phyloP scores from a whole-genome alignment of 2,329 filamentous ascomycete species.

The Epichloe typhina region DNA sequence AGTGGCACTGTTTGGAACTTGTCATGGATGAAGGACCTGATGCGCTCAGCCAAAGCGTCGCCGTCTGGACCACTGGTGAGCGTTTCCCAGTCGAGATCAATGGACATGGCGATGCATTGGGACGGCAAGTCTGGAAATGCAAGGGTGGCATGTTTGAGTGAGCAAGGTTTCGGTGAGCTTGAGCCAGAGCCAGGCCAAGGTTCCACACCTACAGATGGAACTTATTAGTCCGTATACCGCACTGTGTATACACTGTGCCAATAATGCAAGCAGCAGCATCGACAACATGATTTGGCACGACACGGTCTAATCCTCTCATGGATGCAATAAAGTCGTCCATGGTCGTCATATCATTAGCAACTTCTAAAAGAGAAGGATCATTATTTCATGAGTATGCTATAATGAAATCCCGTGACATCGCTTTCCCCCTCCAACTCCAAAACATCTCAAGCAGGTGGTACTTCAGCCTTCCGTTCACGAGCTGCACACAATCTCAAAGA shows the following conservation, averaged over 20 bases:
- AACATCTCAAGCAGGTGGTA: background rate
- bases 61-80: slow-evolving; percentile 85
- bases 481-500: background rate
- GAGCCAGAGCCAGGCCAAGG: background rate
- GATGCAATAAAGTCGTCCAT: background rate
- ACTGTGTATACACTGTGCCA: too few relatives aligned
- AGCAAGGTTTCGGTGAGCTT: background rate
- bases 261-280: too few relatives aligned
- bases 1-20: slow-evolving; percentile 88
- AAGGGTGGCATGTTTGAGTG: background rate
- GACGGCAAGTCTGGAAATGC: too few relatives aligned
- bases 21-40: slow-evolving; percentile 87
- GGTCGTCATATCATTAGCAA: background rate
- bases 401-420: background rate
- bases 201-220: background rate
- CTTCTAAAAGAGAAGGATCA: background rate
- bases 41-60: slow-evolving; percentile 66
- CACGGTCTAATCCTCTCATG: too few relatives aligned
- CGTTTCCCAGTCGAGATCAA: slow-evolving; percentile 93
- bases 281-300: too few relatives aligned
- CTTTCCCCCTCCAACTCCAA: background rate
- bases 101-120: slow-evolving; percentile 54
- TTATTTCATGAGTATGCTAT: background rate
- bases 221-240: too few relatives aligned
- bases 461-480: background rate